Evolutionary conservation across 345 rosid species (phyloP), one percentile per base, ranked within the genome.

Genomic region (Eucalyptus regnans): DNA sequence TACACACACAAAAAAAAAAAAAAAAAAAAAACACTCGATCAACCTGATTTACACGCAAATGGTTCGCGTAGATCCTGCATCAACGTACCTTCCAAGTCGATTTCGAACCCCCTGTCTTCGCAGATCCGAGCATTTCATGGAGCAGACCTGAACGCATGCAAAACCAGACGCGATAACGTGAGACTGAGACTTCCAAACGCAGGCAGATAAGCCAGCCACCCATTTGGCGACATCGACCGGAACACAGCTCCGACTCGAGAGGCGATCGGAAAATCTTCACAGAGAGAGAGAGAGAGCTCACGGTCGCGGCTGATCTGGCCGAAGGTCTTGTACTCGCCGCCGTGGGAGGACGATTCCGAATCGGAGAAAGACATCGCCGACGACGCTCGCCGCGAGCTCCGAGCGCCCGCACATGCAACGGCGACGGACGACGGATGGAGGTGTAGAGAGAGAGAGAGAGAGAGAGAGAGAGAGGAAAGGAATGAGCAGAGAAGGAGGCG

Each of bases 51-150:
- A 37, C 83, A 76, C 2, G 46, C 48, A 20, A 76, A 37, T 76
- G 83, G 15, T 41, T 37, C 27, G 44, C 8, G 12, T 20, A 9
- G 83, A 37, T 76, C 48, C 33, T 16, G 46, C 41, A 81, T n/a
- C 6, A 27, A 51, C 87, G 46, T 85, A 94, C 99, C 99, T 96
- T 97, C 99, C 99, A 97, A 48, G 96, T 93, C 83, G 83, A 76
- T 93, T 92, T 97, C 10, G 96, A 91, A 88, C 94, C 97, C 31
- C 92, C 97, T 2, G 94, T 86, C 87, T 91, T 96, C 27, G 98
- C 92, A 27, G 97, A 92, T 90, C 97, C 99, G 86, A 97, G 96
- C 99, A 97, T 96, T 86, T 97, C 99, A 84, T 93, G 50, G 89
- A 97, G 90, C 89, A 97, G 89, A 62, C 99, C 99, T 96, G 92